Conservation (phyloP, 345 rosid species). For the Barbarea vulgaris region DNA sequence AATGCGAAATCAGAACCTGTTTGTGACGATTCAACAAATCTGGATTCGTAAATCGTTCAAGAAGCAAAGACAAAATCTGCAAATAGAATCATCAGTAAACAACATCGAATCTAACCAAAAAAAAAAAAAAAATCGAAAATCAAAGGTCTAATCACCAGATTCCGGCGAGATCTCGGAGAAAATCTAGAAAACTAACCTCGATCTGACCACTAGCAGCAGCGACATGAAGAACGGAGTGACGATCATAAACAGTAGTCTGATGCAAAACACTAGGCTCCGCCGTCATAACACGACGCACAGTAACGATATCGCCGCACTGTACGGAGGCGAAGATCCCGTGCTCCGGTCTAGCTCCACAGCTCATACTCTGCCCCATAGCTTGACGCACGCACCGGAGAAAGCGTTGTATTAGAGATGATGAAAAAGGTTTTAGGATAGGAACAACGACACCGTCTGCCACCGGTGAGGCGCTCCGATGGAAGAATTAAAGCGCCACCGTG, state of each 20-base stretch:
- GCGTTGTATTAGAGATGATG: neutral
- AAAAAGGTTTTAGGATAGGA: neutral
- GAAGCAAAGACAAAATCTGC: constrained; percentile 74
- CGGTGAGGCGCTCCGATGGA: constrained; percentile 48
- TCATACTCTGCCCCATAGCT: constrained; percentile 85
- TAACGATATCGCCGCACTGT: constrained; percentile 65
- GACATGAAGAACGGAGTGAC: constrained; percentile 82
- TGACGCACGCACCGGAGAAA: neutral
- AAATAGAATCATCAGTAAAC: constrained; percentile 26
- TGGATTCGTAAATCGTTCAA: constrained; percentile 76
- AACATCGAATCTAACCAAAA: constrained; percentile 26
- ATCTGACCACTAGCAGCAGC: constrained; percentile 99
- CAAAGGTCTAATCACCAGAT: neutral
- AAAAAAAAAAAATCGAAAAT: neutral
- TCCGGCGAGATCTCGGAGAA: constrained; percentile 14
- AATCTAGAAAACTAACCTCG: constrained; percentile 60
- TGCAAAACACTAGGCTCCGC: constrained; percentile 58
- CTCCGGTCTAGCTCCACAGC: constrained; percentile 73
- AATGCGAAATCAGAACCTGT: constrained; percentile 57
- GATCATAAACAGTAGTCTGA: constrained; percentile 72
- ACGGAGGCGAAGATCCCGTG: constrained; percentile 73
- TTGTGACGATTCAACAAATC: constrained; percentile 87
- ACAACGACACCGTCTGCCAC: constrained; percentile 52
- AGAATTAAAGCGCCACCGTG: constrained; percentile 46
- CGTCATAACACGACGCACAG: constrained; percentile 52